Evolutionary conservation across 257 asterid species (phyloP).

Genomic region (Osmanthus fragrans): DNA sequence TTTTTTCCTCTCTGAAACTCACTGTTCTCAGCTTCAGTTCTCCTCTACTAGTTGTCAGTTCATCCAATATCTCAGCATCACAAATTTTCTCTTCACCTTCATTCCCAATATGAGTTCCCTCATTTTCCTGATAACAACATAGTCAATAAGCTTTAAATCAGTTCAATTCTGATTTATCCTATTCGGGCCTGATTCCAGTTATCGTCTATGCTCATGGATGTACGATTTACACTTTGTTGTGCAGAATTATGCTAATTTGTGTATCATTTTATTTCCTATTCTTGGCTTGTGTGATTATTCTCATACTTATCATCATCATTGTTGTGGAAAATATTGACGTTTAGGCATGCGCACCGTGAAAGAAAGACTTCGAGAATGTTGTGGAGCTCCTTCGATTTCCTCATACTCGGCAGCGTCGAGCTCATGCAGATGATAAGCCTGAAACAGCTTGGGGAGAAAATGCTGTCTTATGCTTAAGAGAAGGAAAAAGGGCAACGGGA

Average conservation of each 20-base stretch:
- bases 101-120: constrained; percentile 10
- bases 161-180: too few relatives aligned
- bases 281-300: too few relatives aligned
- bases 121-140: constrained; percentile 32
- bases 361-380: constrained; percentile 39
- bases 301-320: too few relatives aligned
- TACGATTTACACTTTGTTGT: too few relatives aligned
- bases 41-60: constrained; percentile 59
- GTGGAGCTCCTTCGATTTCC: constrained; percentile 47
- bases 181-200: too few relatives aligned
- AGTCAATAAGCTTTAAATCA: neutral
- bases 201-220: too few relatives aligned
- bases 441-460: constrained; percentile 50
- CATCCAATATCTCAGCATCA: constrained; percentile 58
- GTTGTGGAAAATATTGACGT: too few relatives aligned
- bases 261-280: too few relatives aligned
- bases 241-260: too few relatives aligned
- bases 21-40: constrained; percentile 46
- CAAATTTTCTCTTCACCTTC: constrained; percentile 31
- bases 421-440: constrained; percentile 38
- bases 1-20: constrained; percentile 44
- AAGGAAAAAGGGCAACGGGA: constrained; percentile 61
- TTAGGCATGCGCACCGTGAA: constrained; percentile 29
- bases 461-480: constrained; percentile 55
- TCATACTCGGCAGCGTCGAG: constrained; percentile 71